A percentile compares a stretch with the other conserved stretches of the same genome.
phyloP scores from a whole-genome alignment of 2,329 filamentous ascomycete species.

The Epichloe uncinata region DNA sequence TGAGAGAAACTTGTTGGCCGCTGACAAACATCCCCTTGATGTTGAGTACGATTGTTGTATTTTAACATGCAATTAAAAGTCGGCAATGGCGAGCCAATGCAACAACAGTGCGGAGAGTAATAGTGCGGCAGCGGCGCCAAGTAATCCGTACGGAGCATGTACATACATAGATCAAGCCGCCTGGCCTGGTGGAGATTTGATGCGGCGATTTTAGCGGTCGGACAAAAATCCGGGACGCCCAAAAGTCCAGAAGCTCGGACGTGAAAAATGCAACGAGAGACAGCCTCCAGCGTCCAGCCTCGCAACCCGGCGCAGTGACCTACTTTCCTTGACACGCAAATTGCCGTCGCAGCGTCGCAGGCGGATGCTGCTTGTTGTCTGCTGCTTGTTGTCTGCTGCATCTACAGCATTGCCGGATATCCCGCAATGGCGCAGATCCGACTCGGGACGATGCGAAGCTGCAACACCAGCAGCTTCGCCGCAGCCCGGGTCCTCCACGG shows the following conservation, averaged over 20 bases:
- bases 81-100: neutral
- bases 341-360: conserved; percentile 1
- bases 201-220: neutral
- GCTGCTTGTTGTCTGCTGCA: neutral
- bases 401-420: neutral
- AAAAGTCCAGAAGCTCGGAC: neutral
- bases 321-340: neutral
- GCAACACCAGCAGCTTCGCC: conserved; percentile 7
- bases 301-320: neutral
- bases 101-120: neutral
- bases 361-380: neutral
- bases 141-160: too few relatives aligned
- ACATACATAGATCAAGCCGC: too few relatives aligned
- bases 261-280: neutral
- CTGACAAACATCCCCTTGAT: too few relatives aligned
- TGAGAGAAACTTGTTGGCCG: too few relatives aligned
- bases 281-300: too few relatives aligned
- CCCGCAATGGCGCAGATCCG: conserved; percentile 20
- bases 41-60: too few relatives aligned
- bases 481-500: conserved; percentile 10
- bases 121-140: neutral
- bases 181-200: neutral
- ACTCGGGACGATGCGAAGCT: conserved; percentile 15
- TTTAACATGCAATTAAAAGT: too few relatives aligned
- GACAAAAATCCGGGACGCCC: conserved; percentile 3